A percentile compares a stretch with the other conserved stretches of the same genome.
These are phyloP conservation scores for Cladosporium halotolerans DNA, from an alignment of 2,329 filamentous ascomycete genomes.

Conservation along the genomic window DNA sequence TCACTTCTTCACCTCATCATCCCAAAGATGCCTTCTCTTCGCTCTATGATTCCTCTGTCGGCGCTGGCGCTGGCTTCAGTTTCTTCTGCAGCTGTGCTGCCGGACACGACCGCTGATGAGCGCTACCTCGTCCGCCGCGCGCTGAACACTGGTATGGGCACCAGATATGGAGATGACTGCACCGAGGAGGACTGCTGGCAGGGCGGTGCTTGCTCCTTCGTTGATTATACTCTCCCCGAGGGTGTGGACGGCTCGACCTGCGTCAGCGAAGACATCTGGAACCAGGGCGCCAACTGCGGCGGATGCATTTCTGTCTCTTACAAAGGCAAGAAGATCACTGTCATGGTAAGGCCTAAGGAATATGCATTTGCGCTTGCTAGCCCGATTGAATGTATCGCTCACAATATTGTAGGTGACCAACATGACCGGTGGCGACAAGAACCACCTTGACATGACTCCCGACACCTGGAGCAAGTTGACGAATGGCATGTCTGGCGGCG, in stretches of 20 bases:
- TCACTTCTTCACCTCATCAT: too few relatives aligned
- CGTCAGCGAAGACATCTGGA: slow-evolving; percentile 13
- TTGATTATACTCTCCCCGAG: slow-evolving; percentile 5
- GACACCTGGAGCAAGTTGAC: slow-evolving; percentile 15
- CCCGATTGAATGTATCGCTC: background rate
- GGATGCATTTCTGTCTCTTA: slow-evolving; percentile 12
- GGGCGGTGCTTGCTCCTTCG: slow-evolving; percentile 11
- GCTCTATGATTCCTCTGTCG: too few relatives aligned
- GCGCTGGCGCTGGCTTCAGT: background rate
- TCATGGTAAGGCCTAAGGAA: slow-evolving; percentile 3
- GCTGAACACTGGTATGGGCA: slow-evolving; percentile 11
- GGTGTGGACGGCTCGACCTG: slow-evolving; percentile 9
- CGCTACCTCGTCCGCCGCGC: slow-evolving; percentile 7
- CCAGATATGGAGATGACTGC: slow-evolving; percentile 14
- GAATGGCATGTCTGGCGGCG: slow-evolving; percentile 11
- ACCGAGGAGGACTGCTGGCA: slow-evolving; percentile 17
- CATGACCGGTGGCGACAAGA: slow-evolving; percentile 14
- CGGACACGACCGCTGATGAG: background rate
- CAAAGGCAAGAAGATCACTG: slow-evolving; percentile 9
- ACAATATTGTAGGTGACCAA: slow-evolving; percentile 10
- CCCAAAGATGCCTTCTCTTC: too few relatives aligned
- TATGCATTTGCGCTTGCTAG: too few relatives aligned
- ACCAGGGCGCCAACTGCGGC: slow-evolving; percentile 9
- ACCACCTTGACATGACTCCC: slow-evolving; percentile 15
- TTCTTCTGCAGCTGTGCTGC: background rate